Evolutionary conservation across 441 rosid genomes (phyloP).

Genomic region (Bruguiera hainesii): DNA sequence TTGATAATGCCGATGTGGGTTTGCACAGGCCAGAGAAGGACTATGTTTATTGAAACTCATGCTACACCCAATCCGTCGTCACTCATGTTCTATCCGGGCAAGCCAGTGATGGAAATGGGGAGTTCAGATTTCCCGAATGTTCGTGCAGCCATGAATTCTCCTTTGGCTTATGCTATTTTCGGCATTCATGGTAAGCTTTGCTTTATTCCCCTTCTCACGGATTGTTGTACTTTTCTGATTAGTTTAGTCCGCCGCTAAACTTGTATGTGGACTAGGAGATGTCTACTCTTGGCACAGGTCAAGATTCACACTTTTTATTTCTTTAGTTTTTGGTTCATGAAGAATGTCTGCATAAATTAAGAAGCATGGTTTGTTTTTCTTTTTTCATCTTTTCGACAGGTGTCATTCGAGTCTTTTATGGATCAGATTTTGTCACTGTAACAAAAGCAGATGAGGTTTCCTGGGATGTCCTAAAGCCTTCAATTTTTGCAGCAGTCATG

Average conservation of each 20-base stretch:
- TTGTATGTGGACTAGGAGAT: too few relatives aligned
- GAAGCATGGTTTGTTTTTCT: conserved; percentile 10
- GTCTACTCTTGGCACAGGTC: too few relatives aligned
- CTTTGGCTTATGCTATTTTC: conserved; percentile 71
- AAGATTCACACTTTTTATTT: too few relatives aligned
- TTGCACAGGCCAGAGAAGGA: conserved; percentile 75
- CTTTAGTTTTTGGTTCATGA: not conserved
- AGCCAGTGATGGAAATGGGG: conserved; percentile 87
- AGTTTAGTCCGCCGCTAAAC: not conserved
- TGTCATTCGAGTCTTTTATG: conserved; percentile 73
- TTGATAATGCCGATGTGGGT: not conserved
- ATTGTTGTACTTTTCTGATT: not conserved
- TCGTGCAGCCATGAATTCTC: conserved; percentile 71
- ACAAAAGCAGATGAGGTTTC: conserved; percentile 82
- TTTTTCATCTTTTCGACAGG: conserved; percentile 37
- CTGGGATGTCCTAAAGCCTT: conserved; percentile 87
- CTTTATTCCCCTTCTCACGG: not conserved
- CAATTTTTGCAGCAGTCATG: conserved; percentile 88
- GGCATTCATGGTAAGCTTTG: conserved; percentile 63
- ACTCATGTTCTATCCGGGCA: conserved; percentile 90
- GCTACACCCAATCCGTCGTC: conserved; percentile 95
- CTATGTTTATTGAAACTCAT: conserved; percentile 88
- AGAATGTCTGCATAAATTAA: not conserved
- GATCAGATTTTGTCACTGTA: conserved; percentile 86
- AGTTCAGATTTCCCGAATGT: conserved; percentile 89